A percentile compares a stretch with the other conserved stretches of the same genome.
phyloP scores from a whole-genome alignment of 805 yeast species.

The Suhomyces xylopsoci region DNA sequence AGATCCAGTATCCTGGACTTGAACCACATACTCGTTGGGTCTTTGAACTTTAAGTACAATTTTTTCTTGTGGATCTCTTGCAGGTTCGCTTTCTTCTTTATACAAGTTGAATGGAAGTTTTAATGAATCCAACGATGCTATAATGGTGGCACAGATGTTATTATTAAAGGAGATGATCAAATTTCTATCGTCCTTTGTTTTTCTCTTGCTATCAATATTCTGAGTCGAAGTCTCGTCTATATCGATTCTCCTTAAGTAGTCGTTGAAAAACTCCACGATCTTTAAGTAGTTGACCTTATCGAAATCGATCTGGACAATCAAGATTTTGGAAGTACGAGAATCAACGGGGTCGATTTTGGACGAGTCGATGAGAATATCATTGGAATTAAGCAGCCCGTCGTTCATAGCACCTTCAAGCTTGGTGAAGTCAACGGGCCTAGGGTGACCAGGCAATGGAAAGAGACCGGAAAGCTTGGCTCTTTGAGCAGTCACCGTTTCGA shows the following conservation, averaged over 20 bases:
- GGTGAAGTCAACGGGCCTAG: slow-evolving; percentile 42
- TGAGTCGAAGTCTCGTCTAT: slow-evolving; percentile 34
- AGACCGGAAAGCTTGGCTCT: slow-evolving; percentile 76
- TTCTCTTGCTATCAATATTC: slow-evolving; percentile 33
- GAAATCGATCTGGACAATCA: slow-evolving; percentile 34
- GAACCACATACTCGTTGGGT: slow-evolving; percentile 37
- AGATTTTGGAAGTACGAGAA: slow-evolving; percentile 29
- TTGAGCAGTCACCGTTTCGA: slow-evolving; percentile 70
- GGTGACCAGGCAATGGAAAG: slow-evolving; percentile 72
- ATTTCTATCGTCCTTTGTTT: slow-evolving; percentile 32
- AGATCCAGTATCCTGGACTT: slow-evolving; percentile 17
- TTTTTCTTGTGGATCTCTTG: slow-evolving; percentile 10
- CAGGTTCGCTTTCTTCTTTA: slow-evolving; percentile 18
- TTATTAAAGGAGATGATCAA: slow-evolving; percentile 52
- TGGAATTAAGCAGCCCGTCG: slow-evolving; percentile 29
- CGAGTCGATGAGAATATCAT: slow-evolving; percentile 30
- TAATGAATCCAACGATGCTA: slow-evolving; percentile 41
- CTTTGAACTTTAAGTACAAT: slow-evolving; percentile 18
- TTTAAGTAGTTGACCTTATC: slow-evolving; percentile 30
- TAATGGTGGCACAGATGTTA: slow-evolving; percentile 52
- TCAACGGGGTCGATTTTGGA: slow-evolving; percentile 40
- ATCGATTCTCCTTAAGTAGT: slow-evolving; percentile 43
- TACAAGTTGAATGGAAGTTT: slow-evolving; percentile 24
- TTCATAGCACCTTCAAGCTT: slow-evolving; percentile 38
- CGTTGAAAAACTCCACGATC: slow-evolving; percentile 45